Percentiles rank a stretch among this genome's conserved stretches.
Conservation (phyloP, 345 rosid genomes). For the Limnanthes douglasii region DNA sequence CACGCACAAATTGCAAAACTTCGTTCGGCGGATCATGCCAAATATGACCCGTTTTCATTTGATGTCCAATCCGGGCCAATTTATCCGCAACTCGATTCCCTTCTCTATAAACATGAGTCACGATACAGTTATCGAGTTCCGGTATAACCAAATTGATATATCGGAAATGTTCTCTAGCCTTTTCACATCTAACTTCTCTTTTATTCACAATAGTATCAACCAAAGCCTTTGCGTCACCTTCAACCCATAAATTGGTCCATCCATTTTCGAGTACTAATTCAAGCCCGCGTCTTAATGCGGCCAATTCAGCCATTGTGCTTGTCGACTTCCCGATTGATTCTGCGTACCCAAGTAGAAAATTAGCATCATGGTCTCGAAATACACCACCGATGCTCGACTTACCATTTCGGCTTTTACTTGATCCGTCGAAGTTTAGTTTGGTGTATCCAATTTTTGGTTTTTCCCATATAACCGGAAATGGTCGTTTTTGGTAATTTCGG, state of each 20-base stretch:
- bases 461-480: slow-evolving; percentile 63
- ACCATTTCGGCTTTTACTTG: slow-evolving; percentile 28
- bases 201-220: slow-evolving; percentile 35
- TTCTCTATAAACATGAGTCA: slow-evolving; percentile 56
- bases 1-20: slow-evolving; percentile 38
- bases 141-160: slow-evolving; percentile 41
- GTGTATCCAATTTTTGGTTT: slow-evolving; percentile 63
- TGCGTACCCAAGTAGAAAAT: slow-evolving; percentile 64
- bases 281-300: slow-evolving; percentile 58
- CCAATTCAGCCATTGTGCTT: slow-evolving; percentile 59
- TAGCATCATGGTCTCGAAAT: slow-evolving; percentile 63
- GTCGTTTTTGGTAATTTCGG: slow-evolving; percentile 31
- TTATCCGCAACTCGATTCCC: slow-evolving; percentile 68
- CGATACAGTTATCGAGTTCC: slow-evolving; percentile 27
- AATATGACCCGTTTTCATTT: slow-evolving; percentile 28
- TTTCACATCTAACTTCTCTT: slow-evolving; percentile 32
- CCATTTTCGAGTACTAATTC: slow-evolving; percentile 69
- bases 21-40: slow-evolving; percentile 53
- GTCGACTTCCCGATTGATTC: slow-evolving; percentile 59
- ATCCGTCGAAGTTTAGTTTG: slow-evolving; percentile 78
- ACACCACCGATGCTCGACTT: slow-evolving; percentile 77
- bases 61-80: slow-evolving; percentile 60
- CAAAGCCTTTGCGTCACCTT: slow-evolving; percentile 62
- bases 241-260: slow-evolving; percentile 63
- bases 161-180: slow-evolving; percentile 22